phyloP scores from a whole-genome alignment of 495 filamentous ascomycete genomes.

The Penicilliopsis zonata region DNA sequence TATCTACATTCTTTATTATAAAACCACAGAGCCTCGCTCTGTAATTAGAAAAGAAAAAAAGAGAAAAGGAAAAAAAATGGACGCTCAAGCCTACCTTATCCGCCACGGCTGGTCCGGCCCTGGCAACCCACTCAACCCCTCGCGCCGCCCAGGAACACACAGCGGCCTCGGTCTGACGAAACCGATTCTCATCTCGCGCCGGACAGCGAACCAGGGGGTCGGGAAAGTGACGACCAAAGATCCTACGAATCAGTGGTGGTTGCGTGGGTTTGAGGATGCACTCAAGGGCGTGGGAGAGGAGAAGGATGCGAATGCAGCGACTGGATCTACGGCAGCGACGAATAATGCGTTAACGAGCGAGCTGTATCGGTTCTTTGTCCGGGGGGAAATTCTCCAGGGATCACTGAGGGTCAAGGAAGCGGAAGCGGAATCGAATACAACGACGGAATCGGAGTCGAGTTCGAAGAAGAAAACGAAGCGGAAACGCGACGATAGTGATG shows the following conservation, averaged over 20 bases:
- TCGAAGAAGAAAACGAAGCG: conserved; percentile 17
- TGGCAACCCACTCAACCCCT: conserved; percentile 61
- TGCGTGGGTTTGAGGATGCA: conserved; percentile 67
- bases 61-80: conserved; percentile 30
- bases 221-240: conserved; percentile 52
- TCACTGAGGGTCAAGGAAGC: conserved; percentile 34
- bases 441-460: conserved; percentile 12
- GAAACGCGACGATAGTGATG: conserved; percentile 6
- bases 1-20: too few species aligned
- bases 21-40: too few species aligned
- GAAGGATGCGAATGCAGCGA: conserved; percentile 10
- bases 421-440: conserved; percentile 6
- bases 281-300: conserved; percentile 53
- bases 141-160: conserved; percentile 44
- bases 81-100: conserved; percentile 57
- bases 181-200: conserved; percentile 56
- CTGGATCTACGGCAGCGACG: conserved; percentile 6
- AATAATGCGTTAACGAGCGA: conserved; percentile 43
- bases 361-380: conserved; percentile 73
- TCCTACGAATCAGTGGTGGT: conserved; percentile 65
- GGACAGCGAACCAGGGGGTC: conserved; percentile 56
- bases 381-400: conserved; percentile 59
- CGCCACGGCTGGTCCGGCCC: conserved; percentile 69
- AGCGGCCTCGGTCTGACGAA: conserved; percentile 52
- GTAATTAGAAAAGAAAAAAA: conserved; percentile 1